Evolutionary conservation across 352 stramenopile species (phyloP).

Genomic region (Phytophthora gonapodyides): DNA sequence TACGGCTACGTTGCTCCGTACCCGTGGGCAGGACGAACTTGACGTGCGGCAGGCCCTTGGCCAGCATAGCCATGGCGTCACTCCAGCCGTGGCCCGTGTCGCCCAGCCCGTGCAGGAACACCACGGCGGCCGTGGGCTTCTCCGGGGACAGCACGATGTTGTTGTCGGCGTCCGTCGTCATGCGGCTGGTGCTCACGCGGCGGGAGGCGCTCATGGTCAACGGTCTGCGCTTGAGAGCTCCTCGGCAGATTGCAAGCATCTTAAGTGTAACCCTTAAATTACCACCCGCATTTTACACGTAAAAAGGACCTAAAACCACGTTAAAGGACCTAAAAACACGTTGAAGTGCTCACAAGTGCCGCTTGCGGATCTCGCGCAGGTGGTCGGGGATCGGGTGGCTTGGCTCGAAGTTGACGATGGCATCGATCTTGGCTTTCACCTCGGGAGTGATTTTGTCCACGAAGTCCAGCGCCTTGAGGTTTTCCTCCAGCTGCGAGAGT

Average conservation of each 20-base stretch:
- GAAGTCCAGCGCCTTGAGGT: conserved; percentile 6
- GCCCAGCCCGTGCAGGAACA: conserved; percentile 92
- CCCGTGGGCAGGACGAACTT: conserved; percentile 82
- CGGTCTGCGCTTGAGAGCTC: conserved; percentile 6
- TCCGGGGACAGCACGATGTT: conserved; percentile 42
- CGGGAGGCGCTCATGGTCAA: conserved; percentile 14
- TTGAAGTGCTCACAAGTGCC: conserved; percentile 9
- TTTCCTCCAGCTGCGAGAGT: conserved; percentile 2
- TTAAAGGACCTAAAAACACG: not conserved
- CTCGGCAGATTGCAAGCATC: conserved; percentile 21
- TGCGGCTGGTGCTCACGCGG: conserved; percentile 28
- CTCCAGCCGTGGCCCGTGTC: conserved; percentile 91
- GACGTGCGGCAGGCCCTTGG: conserved; percentile 64
- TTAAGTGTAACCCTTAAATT: not conserved
- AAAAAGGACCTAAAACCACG: not conserved
- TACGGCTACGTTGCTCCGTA: conserved; percentile 17
- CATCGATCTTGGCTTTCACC: conserved; percentile 5
- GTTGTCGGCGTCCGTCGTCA: conserved; percentile 40
- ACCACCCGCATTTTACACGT: too few relatives aligned
- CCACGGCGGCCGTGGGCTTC: conserved; percentile 46
- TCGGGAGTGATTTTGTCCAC: conserved; percentile 13
- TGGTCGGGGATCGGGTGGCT: conserved; percentile 3
- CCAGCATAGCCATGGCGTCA: conserved; percentile 61
- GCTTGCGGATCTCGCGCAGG: conserved; percentile 12
- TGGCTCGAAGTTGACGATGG: conserved; percentile 1